Percentiles rank a stretch among this genome's conserved stretches.
phyloP scores from a whole-genome alignment of 352 stramenopile genomes.

The Phytophthora idaei region DNA sequence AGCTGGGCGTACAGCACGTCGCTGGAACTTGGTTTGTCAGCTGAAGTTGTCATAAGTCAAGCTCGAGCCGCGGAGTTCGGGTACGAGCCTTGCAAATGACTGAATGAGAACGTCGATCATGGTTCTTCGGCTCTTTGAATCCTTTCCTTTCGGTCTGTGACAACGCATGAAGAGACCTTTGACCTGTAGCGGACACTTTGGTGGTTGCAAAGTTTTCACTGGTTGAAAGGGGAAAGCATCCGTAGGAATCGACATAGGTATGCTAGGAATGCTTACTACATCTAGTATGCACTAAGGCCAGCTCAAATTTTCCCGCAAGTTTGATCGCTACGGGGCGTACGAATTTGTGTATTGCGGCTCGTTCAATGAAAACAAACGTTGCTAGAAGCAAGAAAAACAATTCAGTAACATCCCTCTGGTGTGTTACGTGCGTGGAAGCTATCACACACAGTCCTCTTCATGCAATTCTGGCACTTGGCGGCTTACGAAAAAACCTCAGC shows the following conservation, averaged over 20 bases:
- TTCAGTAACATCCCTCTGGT: not conserved
- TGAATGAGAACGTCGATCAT: constrained; percentile 6
- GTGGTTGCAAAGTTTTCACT: not conserved
- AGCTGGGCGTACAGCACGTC: constrained; percentile 12
- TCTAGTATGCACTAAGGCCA: too few species aligned
- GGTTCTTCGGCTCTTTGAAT: constrained; percentile 2
- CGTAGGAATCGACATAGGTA: too few species aligned
- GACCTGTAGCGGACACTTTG: not conserved
- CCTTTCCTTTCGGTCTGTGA: constrained; percentile 6
- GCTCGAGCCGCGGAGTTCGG: not conserved
- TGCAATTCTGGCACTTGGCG: constrained; percentile 5
- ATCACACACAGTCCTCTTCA: not conserved
- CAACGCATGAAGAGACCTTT: not conserved
- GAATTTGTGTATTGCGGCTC: too few species aligned
- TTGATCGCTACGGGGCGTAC: not conserved
- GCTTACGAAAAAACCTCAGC: constrained; percentile 12
- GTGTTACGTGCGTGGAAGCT: constrained; percentile 5
- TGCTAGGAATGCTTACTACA: too few species aligned
- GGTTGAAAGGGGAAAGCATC: not conserved
- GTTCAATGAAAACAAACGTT: too few species aligned
- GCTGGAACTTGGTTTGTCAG: constrained; percentile 2
- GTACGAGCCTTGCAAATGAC: not conserved
- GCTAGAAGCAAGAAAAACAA: not conserved
- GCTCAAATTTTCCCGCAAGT: not conserved
- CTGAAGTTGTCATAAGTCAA: constrained; percentile 4